phyloP scores from a whole-genome alignment of 106 monocot genomes.

The Acorus gramineus region DNA sequence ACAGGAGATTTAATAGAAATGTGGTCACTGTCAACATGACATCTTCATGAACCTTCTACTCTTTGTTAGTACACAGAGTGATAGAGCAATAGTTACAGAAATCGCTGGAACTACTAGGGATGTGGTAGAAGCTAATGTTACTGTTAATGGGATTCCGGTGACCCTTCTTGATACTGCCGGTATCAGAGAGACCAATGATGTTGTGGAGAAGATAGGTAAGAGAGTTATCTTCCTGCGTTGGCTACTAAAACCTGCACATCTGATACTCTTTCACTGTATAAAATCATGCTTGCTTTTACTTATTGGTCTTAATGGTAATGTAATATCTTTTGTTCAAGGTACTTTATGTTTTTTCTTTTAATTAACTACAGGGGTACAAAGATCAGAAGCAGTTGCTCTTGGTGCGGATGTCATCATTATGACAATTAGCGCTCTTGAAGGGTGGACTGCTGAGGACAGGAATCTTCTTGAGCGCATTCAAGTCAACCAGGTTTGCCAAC shows the following conservation, averaged over 20 bases:
- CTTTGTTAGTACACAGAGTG: conserved; percentile 86
- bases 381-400: conserved; percentile 86
- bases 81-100: conserved; percentile 95
- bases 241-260: too few species aligned
- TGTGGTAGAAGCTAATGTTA: conserved; percentile 86
- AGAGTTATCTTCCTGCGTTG: conserved; percentile 1
- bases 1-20: too few species aligned
- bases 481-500: conserved; percentile 20
- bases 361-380: conserved; percentile 54
- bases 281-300: background rate
- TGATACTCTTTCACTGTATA: background rate
- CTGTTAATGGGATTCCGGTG: conserved; percentile 67
- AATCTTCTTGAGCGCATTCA: conserved; percentile 55
- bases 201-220: conserved; percentile 84
- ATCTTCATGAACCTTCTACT: conserved; percentile 15
- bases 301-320: background rate
- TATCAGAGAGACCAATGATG: conserved; percentile 77
- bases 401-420: conserved; percentile 86
- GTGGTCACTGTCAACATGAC: background rate
- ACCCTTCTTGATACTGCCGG: conserved; percentile 96
- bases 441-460: conserved; percentile 82
- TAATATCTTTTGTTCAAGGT: background rate
- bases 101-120: conserved; percentile 96
- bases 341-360: conserved; percentile 5
- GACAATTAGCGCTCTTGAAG: conserved; percentile 76